Conservation (phyloP, 129 eudicot species). For the Glebionis coronaria region DNA sequence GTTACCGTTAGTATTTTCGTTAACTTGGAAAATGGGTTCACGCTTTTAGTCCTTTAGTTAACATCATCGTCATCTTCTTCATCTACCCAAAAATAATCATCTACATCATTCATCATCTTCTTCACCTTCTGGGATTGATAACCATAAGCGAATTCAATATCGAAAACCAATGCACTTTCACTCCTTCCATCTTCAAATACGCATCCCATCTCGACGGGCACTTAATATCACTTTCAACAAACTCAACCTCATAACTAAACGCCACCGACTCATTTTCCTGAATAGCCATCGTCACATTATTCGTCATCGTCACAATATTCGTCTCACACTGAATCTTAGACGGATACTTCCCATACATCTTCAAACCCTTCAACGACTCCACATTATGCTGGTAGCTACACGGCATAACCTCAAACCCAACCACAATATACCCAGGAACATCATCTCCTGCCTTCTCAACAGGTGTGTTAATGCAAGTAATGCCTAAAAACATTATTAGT, state of each 20-base stretch:
- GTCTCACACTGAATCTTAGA: conserved; percentile 20
- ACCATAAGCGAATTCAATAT: conserved; percentile 44
- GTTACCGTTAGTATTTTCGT: too few relatives aligned
- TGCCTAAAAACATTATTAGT: too few relatives aligned
- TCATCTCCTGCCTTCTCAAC: too few relatives aligned
- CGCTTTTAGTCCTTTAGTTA: too few relatives aligned
- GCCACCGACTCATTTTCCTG: conserved; percentile 24
- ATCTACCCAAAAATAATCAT: too few relatives aligned
- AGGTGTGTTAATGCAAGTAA: too few relatives aligned
- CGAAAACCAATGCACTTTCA: conserved; percentile 43
- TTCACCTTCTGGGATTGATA: too few relatives aligned
- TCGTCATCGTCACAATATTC: conserved; percentile 15
- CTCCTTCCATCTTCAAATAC: conserved; percentile 44
- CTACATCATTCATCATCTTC: too few relatives aligned
- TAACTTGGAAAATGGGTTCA: too few relatives aligned
- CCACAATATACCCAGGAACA: conserved; percentile 29
- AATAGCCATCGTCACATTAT: conserved; percentile 18
- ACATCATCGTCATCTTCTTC: too few relatives aligned
- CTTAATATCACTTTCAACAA: conserved; percentile 37
- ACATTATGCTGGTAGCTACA: conserved; percentile 27
- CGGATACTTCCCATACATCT: conserved; percentile 28
- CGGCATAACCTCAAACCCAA: conserved; percentile 40
- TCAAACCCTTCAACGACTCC: conserved; percentile 17
- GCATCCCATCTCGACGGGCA: conserved; percentile 47
- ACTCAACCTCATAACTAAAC: conserved; percentile 36